These are phyloP conservation scores for Suillus lakei DNA, from an alignment of 768 basidiomycete genomes.

Conservation along the genomic window DNA sequence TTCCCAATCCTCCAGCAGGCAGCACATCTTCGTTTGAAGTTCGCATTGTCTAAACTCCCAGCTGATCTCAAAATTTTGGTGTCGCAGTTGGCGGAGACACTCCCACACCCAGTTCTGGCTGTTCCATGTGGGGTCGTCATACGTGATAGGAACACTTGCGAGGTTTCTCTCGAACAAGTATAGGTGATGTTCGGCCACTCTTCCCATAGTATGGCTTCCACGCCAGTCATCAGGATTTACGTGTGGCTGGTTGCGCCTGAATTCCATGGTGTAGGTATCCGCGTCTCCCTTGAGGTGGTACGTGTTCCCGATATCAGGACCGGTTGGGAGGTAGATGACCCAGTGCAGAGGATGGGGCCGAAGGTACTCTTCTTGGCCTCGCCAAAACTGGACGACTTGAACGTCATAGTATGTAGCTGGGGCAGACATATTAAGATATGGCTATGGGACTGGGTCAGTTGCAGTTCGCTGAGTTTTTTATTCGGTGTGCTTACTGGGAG, in stretches of 20 bases:
- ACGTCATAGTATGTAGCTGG: slow-evolving; percentile 24
- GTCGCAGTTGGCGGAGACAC: slow-evolving; percentile 13
- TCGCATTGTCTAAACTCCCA: slow-evolving; percentile 18
- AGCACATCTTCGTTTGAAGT: slow-evolving; percentile 30
- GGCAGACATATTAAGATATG: slow-evolving; percentile 14
- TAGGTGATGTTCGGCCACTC: slow-evolving; percentile 21
- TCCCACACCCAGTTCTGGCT: slow-evolving; percentile 31
- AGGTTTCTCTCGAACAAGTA: slow-evolving; percentile 19
- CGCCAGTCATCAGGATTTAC: slow-evolving; percentile 27
- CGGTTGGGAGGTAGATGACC: slow-evolving; percentile 35
- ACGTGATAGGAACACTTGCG: slow-evolving; percentile 13
- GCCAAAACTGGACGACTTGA: slow-evolving; percentile 37
- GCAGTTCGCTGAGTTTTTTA: background rate
- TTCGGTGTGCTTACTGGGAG: background rate
- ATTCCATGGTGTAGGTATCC: slow-evolving; percentile 27
- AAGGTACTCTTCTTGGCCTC: slow-evolving; percentile 19
- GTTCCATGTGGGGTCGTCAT: background rate
- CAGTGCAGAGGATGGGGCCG: slow-evolving; percentile 27
- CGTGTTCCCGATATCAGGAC: slow-evolving; percentile 23
- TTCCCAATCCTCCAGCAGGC: slow-evolving; percentile 24
- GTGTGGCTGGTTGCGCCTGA: slow-evolving; percentile 12
- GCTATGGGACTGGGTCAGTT: background rate
- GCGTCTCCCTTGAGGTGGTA: slow-evolving; percentile 31
- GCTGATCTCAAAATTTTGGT: slow-evolving; percentile 18
- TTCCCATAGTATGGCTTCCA: slow-evolving; percentile 21